Base-by-base conservation (phyloP, 106 monocot species). In the Acorus gramineus region DNA sequence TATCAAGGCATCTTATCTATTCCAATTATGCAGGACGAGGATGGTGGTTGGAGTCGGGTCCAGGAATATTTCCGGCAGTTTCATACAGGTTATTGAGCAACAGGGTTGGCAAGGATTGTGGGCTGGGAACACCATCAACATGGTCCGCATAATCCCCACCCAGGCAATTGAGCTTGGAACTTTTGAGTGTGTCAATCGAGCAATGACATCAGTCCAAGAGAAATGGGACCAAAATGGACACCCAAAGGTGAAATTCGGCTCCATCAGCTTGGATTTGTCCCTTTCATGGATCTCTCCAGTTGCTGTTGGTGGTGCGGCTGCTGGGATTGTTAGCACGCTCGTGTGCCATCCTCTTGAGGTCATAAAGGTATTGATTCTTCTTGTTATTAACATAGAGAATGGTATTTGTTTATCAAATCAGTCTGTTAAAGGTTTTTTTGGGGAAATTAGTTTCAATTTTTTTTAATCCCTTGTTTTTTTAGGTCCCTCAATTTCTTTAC, bases 31-130 rank as follows among this genome's bases (percentile, higher is more conserved):
- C 80, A 90, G 95, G 76, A 95, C 95, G 56, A 81, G 95, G 79
- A 95, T 95, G 90, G 69, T 95, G 0, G 95, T 95, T 47, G 90
- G 95, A 55, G 84, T 95, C 66, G 95, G 95, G 62, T 95, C 90
- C 7, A 86, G 65, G 68, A 77, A 79, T 55, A 95, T 95, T 57
- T 49, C 66, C 14, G 86, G 81, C 47, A 85, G 86, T 69, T 90
- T 95, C 55, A 48, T 80, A 0, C 77, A 95, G 84, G 78, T 95
- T 44, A 63, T 87, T 13, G 84, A 82, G 74, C 65, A 87, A 46
- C 54, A 80, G 11, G 95, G 95, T 0, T 95, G 90, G 95, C 76
- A 80, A 61, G 90, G 95, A 46, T 80, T 95, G 11, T 95, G 86
- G 95, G 82, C 90, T 59, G 95, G 95, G 60, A 95, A 95, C 55